Base-by-base conservation (phyloP, 352 stramenopile genomes). In the Blastocystis sp. region DNA sequence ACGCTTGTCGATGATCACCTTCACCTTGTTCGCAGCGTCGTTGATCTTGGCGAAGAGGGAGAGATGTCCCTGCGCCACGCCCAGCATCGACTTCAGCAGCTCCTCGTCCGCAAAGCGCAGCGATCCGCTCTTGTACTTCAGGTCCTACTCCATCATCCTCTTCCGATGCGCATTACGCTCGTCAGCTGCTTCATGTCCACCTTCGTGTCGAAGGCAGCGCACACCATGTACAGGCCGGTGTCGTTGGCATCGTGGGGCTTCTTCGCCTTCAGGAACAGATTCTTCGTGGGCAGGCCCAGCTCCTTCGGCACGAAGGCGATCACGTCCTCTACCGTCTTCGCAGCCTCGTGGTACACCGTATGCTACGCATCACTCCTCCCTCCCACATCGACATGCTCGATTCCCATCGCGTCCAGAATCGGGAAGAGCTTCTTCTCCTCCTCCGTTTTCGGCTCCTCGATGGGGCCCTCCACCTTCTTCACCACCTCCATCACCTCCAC, bases 261-360 rank as follows among this genome's bases (percentile, higher is more conserved):
- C 59, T 87, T 87, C 14, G 77, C 77, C 77, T 87, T 87, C 62
- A 87, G 57, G 77, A 87, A 87, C 7, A 87, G 77, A 43, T 87
- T 87, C 59, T 87, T 87, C 3, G 77, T 87, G 2, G 77, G 77
- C 28, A 87, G 52, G 62, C 62, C 62, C 19, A 21, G 42, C 1
- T 10, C 14, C 40, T 21, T 40, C 28, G 69, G 48, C 38, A 87
- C 77, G 57, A 43, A 87, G 2, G 19, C 7, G n/a, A 87, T 57
- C 65, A 87, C 77, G 57, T 87, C 77, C 63, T 87, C 77, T 19
- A 87, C 77, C 24, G 77, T 87, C 62, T 87, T 43, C 62, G 77
- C 77, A 19, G 77, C 77, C 21, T 74, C 62, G 57, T 87, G 77
- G 17, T 87, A 43, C 3, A 74, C 34, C 34, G 62, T 87, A 34